phyloP scores from a whole-genome alignment of 225 moss, liverwort and hornwort species.

The Takakia lepidozioides region DNA sequence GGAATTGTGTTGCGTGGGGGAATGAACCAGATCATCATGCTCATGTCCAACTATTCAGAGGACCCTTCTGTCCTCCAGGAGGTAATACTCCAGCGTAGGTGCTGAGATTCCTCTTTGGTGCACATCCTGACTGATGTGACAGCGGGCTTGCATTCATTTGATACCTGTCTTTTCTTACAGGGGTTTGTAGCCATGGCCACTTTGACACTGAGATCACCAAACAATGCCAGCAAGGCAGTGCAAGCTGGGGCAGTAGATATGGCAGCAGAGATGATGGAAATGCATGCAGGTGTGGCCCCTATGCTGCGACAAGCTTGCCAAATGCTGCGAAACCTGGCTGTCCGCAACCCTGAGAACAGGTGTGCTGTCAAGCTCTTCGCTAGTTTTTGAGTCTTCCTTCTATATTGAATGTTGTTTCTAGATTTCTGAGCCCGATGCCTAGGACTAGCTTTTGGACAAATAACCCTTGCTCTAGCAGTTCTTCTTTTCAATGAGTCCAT shows the following conservation, averaged over 20 bases:
- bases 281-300: conserved; percentile 31
- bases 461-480: too few relatives aligned
- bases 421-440: too few relatives aligned
- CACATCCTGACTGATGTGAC: too few relatives aligned
- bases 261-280: conserved; percentile 74
- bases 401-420: too few relatives aligned
- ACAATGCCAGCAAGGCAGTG: conserved; percentile 75
- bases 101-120: background rate
- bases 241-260: conserved; percentile 79
- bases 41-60: conserved; percentile 54
- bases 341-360: conserved; percentile 86
- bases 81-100: conserved; percentile 19
- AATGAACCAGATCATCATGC: conserved; percentile 43
- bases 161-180: too few relatives aligned
- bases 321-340: conserved; percentile 78
- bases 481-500: too few relatives aligned
- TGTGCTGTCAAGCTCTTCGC: too few relatives aligned
- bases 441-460: too few relatives aligned
- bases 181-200: conserved; percentile 69
- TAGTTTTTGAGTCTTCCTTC: too few relatives aligned
- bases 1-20: conserved; percentile 56
- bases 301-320: conserved; percentile 95
- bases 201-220: conserved; percentile 80
- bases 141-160: too few relatives aligned
- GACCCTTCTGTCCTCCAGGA: conserved; percentile 81